Conservation (phyloP, 345 rosid species). For the Moringa oleifera region DNA sequence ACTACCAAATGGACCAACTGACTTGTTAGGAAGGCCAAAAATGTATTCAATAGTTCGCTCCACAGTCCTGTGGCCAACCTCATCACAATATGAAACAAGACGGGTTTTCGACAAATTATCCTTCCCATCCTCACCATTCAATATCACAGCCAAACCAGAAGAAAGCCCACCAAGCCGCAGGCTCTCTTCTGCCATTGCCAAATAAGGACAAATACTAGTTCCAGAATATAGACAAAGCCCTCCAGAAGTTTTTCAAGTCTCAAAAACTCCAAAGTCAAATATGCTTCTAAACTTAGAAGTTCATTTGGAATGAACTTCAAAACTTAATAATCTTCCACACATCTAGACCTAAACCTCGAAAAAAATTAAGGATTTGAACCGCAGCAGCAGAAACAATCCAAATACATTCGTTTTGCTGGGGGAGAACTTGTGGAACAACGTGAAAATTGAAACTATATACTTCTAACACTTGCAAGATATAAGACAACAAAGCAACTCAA, state of each 20-base stretch:
- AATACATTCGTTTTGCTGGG: conserved; percentile 11
- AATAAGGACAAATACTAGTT: conserved; percentile 15
- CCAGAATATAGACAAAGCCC: conserved; percentile 1
- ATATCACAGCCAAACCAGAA: conserved; percentile 86
- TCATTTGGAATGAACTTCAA: conserved; percentile 1
- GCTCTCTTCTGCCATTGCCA: conserved; percentile 76
- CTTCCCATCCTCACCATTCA: conserved; percentile 55
- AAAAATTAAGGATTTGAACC: conserved; percentile 1
- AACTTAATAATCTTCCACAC: conserved; percentile 12
- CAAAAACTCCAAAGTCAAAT: conserved; percentile 15
- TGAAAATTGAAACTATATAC: conserved; percentile 2
- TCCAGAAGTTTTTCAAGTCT: conserved; percentile 15
- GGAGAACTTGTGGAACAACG: background rate
- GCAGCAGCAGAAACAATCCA: conserved; percentile 15
- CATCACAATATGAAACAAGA: conserved; percentile 71
- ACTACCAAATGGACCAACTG: conserved; percentile 42
- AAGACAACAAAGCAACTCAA: background rate
- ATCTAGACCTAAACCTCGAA: conserved; percentile 16
- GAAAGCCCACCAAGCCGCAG: conserved; percentile 58
- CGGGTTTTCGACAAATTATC: conserved; percentile 45
- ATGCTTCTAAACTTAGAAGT: background rate
- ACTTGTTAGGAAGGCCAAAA: conserved; percentile 60
- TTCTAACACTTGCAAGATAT: background rate
- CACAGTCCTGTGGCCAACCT: conserved; percentile 60
- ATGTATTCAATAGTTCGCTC: conserved; percentile 78